Evolutionary conservation across 495 filamentous ascomycete genomes (phyloP).

Genomic region (Xylaria cubensis): DNA sequence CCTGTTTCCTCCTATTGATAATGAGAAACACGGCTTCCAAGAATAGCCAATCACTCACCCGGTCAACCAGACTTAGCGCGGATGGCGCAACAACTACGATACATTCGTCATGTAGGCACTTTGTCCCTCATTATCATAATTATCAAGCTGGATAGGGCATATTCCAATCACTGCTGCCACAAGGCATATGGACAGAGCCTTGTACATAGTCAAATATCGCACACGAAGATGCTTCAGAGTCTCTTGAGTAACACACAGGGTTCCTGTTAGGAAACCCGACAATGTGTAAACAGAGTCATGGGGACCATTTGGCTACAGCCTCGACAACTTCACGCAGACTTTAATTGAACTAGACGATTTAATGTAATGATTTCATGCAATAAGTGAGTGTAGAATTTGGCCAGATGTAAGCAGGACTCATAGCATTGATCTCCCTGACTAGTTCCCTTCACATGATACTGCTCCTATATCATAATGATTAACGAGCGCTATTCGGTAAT

Average conservation of each 20-base stretch:
- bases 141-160: background rate
- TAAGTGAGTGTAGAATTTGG: background rate
- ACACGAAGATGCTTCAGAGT: too few species aligned
- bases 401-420: background rate
- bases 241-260: too few species aligned
- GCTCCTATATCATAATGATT: background rate
- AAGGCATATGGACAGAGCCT: too few species aligned
- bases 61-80: conserved; percentile 12
- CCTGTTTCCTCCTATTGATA: background rate
- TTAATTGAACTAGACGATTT: background rate
- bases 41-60: background rate
- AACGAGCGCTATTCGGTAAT: background rate
- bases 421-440: background rate
- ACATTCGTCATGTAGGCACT: conserved; percentile 1
- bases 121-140: background rate
- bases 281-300: background rate
- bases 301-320: background rate
- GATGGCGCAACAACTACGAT: conserved; percentile 9
- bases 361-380: background rate
- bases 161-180: too few species aligned
- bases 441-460: background rate
- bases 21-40: background rate
- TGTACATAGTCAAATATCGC: too few species aligned
- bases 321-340: background rate
- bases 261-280: too few species aligned